Percentiles rank a stretch among this genome's conserved stretches.
Conservation (phyloP, 2,329 filamentous ascomycete genomes). For the Ophiosphaerella korrae region DNA sequence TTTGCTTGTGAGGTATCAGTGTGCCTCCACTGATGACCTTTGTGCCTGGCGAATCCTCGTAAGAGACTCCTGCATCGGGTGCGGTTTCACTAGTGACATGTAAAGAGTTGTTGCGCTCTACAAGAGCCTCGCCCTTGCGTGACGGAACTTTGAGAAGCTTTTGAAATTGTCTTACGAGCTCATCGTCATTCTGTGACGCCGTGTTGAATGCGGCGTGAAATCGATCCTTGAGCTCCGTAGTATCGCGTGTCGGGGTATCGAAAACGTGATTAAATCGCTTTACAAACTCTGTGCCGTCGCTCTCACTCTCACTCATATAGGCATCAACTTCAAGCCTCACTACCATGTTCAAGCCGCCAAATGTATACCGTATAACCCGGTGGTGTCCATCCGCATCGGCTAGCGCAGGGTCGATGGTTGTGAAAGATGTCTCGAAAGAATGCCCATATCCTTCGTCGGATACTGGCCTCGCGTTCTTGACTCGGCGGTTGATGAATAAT, state of each 20-base stretch:
- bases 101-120: too few relatives aligned
- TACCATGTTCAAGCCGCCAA: slow-evolving; percentile 20
- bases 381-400: slow-evolving; percentile 22
- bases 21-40: slow-evolving; percentile 9
- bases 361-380: slow-evolving; percentile 22
- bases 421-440: slow-evolving; percentile 38
- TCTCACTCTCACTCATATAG: slow-evolving; percentile 5
- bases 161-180: too few relatives aligned
- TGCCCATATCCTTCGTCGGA: slow-evolving; percentile 35
- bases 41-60: background rate
- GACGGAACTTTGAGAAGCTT: too few relatives aligned
- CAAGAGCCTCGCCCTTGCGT: too few relatives aligned
- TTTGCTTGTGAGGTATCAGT: slow-evolving; percentile 2
- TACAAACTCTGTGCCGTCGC: background rate
- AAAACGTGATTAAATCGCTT: background rate
- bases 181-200: too few relatives aligned
- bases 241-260: too few relatives aligned
- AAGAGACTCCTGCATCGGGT: background rate
- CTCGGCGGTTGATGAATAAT: slow-evolving; percentile 41
- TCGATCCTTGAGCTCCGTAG: too few relatives aligned
- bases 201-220: too few relatives aligned
- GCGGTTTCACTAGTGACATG: too few relatives aligned
- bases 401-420: slow-evolving; percentile 19
- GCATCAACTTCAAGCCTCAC: slow-evolving; percentile 29
- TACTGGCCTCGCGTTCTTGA: slow-evolving; percentile 14